Base-by-base conservation (phyloP, 768 basidiomycete genomes). In the Neoboletus magnificus region DNA sequence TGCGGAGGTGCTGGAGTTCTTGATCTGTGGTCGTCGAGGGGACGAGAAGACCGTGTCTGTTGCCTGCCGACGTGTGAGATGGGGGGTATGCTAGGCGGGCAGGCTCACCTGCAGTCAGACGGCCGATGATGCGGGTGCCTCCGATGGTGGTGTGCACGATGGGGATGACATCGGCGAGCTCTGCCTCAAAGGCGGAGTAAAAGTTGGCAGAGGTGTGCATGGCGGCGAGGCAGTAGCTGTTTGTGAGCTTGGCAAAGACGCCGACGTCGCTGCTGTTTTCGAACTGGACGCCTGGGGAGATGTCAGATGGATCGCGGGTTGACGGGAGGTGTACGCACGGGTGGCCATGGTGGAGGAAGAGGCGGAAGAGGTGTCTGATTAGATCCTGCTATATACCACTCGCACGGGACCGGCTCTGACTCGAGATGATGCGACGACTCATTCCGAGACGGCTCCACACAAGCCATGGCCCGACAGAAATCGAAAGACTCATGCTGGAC, bases 191-290 rank as follows among this genome's bases (percentile, higher is more conserved):
- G 16, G 93, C 89, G 25, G 94, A 97, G 80, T 95, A 96, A 67
- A 99, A 99, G 76, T 98, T 98, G 61, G 93, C 87, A 74, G 93
- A 90, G 73, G 95, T 90, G 71, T 93, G 89, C 69, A 98, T 83
- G 60, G 94, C 93, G 66, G 83, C 84, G 46, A 99, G 85, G 76
- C 96, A 98, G 82, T 97, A 99, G 68, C 87, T 91, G 80, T 99
- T 98, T 67, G 96, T 98, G 67, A 98, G 82, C 76, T 97, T 97
- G 66, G 93, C 79, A 76, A 98, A 99, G 42, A 99, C 96, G 65
- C 96, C 96, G 65, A 99, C 83, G 67, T 98, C 94, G 75, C 86
- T 88, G 77, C 83, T 89, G 77, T 94, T 95, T 78, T 95, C 92
- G 70, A 93, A 95, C 77, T 93, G 91, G 61, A 91, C 77, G 72